Percentiles rank a stretch among this genome's conserved stretches.
phyloP scores from a whole-genome alignment of 1,284 basidiomycete species.

The Pascua sp. region DNA sequence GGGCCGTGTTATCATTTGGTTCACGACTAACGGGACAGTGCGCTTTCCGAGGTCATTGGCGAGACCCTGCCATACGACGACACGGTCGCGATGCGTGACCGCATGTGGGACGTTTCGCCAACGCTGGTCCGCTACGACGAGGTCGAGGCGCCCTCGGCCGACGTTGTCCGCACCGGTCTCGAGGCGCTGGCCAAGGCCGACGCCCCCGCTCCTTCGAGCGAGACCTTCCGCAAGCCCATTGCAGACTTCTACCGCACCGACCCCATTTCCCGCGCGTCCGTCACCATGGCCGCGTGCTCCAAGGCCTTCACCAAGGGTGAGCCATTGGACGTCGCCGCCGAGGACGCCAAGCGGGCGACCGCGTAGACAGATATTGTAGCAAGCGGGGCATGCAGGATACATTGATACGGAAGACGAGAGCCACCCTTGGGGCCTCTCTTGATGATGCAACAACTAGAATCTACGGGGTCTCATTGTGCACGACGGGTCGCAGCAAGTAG shows the following conservation, averaged over 20 bases:
- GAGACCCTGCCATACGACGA: conserved; percentile 86
- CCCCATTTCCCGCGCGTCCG: conserved; percentile 53
- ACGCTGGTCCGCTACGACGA: conserved; percentile 82
- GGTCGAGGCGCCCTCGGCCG: conserved; percentile 71
- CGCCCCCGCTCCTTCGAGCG: conserved; percentile 50
- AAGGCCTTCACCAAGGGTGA: conserved; percentile 49
- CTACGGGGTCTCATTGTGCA: too few relatives aligned
- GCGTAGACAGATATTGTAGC: conserved; percentile 11
- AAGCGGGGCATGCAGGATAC: too few relatives aligned
- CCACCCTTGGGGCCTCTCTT: too few relatives aligned
- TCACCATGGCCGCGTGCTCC: conserved; percentile 51
- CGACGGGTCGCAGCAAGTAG: too few relatives aligned
- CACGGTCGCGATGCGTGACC: conserved; percentile 77
- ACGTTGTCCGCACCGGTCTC: conserved; percentile 68
- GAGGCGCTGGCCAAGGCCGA: conserved; percentile 61
- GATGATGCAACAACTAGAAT: too few relatives aligned
- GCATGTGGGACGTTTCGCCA: conserved; percentile 97
- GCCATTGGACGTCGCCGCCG: conserved; percentile 16
- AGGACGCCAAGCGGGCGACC: conserved; percentile 15
- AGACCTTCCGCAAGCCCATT: conserved; percentile 74
- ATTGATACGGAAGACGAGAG: too few relatives aligned
- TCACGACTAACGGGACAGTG: conserved; percentile 50
- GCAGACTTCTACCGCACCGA: conserved; percentile 92
- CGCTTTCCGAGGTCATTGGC: conserved; percentile 84
- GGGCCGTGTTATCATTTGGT: background rate